phyloP scores from a whole-genome alignment of 1,284 basidiomycete species.

The Trichosporon ovoides region DNA sequence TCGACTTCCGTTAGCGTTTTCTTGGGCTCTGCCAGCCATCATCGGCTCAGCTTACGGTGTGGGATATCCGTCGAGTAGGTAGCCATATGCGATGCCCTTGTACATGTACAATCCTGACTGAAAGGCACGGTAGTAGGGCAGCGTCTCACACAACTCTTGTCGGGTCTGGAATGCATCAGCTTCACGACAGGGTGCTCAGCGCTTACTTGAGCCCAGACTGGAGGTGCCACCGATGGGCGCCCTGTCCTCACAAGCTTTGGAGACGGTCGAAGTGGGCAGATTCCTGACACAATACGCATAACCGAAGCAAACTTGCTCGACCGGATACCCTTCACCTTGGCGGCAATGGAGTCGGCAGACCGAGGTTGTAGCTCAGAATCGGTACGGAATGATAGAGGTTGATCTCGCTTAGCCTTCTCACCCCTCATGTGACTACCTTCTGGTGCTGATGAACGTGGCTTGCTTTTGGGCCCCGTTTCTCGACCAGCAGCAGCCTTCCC shows the following conservation, averaged over 20 bases:
- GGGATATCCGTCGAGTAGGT: constrained; percentile 40
- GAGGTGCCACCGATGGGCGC: constrained; percentile 21
- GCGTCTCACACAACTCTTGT: constrained; percentile 44
- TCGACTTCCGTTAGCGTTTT: constrained; percentile 24
- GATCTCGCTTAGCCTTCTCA: no score
- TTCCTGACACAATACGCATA: constrained; percentile 23
- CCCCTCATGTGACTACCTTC: no score
- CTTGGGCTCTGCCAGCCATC: no score
- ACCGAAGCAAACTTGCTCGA: constrained; percentile 27
- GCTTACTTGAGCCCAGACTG: constrained; percentile 43
- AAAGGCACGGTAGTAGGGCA: constrained; percentile 45
- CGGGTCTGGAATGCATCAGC: constrained; percentile 25
- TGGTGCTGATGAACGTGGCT: no score
- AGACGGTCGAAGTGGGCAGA: neutral
- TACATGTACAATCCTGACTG: constrained; percentile 44
- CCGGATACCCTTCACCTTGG: constrained; percentile 10
- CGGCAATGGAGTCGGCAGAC: neutral
- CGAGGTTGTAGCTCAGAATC: no score
- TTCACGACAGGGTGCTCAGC: neutral
- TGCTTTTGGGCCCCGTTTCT: no score
- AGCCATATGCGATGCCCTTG: constrained; percentile 34
- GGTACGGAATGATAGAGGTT: no score
- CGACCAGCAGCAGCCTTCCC: no score
- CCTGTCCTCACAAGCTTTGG: neutral
- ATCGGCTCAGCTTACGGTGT: constrained; percentile 43